Conservation (phyloP, 2,329 filamentous ascomycete species). For the Claviceps sp. region DNA sequence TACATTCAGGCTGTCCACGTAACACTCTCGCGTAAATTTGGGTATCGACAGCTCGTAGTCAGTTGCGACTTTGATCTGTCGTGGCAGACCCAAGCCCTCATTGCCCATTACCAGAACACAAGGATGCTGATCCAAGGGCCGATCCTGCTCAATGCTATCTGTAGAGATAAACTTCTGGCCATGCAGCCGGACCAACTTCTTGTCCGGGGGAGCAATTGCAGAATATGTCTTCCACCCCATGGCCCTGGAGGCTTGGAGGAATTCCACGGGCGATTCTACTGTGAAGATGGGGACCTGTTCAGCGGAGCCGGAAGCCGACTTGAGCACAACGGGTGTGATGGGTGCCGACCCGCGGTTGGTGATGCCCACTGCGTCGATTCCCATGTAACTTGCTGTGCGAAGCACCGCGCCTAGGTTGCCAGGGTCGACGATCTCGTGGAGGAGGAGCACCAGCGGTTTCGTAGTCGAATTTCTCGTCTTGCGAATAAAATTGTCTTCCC, state of each 20-base stretch:
- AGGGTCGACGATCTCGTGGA: constrained; percentile 70
- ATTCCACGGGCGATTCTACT: constrained; percentile 51
- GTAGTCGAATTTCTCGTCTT: constrained; percentile 20
- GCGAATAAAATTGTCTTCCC: constrained; percentile 38
- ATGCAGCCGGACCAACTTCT: constrained; percentile 20
- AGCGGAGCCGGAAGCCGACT: constrained; percentile 77
- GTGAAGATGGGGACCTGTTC: constrained; percentile 67
- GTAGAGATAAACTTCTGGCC: constrained; percentile 34
- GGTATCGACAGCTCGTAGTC: constrained; percentile 56
- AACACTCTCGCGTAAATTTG: constrained; percentile 35
- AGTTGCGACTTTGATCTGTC: constrained; percentile 49
- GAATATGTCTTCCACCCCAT: constrained; percentile 78
- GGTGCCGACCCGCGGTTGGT: constrained; percentile 61
- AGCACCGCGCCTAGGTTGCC: constrained; percentile 86
- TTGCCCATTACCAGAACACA: constrained; percentile 73
- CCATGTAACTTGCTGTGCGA: constrained; percentile 81
- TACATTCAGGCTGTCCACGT: constrained; percentile 85
- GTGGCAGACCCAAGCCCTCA: constrained; percentile 63
- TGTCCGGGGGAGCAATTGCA: constrained; percentile 41
- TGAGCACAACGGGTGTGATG: constrained; percentile 65
- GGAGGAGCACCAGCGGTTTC: constrained; percentile 58
- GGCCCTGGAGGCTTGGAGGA: constrained; percentile 53
- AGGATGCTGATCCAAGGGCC: constrained; percentile 46
- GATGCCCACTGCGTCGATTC: constrained; percentile 69
- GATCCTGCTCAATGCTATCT: constrained; percentile 32